phyloP scores from a whole-genome alignment of 371 early-diverging fungal genomes.

The Mucor velutinosus region DNA sequence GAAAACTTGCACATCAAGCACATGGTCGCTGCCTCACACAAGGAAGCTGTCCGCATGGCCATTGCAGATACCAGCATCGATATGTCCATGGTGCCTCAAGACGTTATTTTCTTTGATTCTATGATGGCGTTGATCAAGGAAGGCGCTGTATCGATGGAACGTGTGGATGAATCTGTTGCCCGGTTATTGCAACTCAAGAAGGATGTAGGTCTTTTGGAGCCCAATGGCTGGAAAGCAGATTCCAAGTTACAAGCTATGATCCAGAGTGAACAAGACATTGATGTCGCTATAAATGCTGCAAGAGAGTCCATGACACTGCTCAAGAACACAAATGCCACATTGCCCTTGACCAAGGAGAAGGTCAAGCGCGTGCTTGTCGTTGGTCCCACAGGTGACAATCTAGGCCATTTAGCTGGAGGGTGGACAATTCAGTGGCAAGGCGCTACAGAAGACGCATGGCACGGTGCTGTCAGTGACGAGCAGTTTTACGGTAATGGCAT shows the following conservation, averaged over 20 bases:
- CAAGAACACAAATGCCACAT: slow-evolving; percentile 48
- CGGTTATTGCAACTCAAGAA: slow-evolving; percentile 59
- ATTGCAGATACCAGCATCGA: slow-evolving; percentile 61
- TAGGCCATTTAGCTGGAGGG: slow-evolving; percentile 54
- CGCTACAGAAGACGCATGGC: slow-evolving; percentile 37
- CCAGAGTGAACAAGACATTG: slow-evolving; percentile 45
- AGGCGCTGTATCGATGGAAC: slow-evolving; percentile 29
- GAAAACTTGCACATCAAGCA: slow-evolving; percentile 59
- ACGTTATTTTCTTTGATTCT: slow-evolving; percentile 48
- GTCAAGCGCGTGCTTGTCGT: slow-evolving; percentile 45
- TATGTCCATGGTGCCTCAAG: slow-evolving; percentile 69
- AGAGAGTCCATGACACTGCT: slow-evolving; percentile 64
- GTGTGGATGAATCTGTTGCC: slow-evolving; percentile 57
- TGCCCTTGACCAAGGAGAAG: slow-evolving; percentile 42
- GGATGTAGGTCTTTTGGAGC: slow-evolving; percentile 62
- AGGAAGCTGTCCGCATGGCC: slow-evolving; percentile 50
- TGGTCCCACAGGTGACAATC: slow-evolving; percentile 51
- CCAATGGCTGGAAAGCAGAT: slow-evolving; percentile 44
- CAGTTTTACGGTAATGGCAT: slow-evolving; percentile 54
- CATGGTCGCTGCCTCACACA: slow-evolving; percentile 44
- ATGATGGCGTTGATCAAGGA: slow-evolving; percentile 41
- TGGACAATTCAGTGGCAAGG: slow-evolving; percentile 68
- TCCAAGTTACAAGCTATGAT: slow-evolving; percentile 29
- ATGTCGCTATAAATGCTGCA: slow-evolving; percentile 49
- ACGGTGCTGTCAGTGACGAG: slow-evolving; percentile 44